Conservation (phyloP, 2,329 filamentous ascomycete species). For the Gyromitra esculenta region DNA sequence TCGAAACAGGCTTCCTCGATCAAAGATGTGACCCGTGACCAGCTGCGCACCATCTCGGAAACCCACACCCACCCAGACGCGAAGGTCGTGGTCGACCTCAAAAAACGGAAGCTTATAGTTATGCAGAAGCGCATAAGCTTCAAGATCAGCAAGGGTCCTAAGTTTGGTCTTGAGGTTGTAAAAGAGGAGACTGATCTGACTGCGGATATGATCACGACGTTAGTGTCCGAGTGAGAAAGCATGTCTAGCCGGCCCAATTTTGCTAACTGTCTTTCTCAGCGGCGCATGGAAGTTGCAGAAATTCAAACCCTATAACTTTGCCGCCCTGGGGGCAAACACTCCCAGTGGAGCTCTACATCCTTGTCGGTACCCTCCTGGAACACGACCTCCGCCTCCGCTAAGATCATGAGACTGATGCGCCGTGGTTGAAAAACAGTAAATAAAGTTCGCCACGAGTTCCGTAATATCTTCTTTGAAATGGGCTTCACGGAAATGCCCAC, state of each 20-base stretch:
- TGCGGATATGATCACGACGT: slow-evolving; percentile 83
- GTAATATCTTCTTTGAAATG: slow-evolving; percentile 99
- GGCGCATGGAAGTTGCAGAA: slow-evolving; percentile 91
- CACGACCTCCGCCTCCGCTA: slow-evolving; percentile 4
- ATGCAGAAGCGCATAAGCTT: slow-evolving; percentile 87
- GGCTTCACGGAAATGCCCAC: slow-evolving; percentile 99
- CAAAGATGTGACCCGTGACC: slow-evolving; percentile 78
- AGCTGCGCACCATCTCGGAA: slow-evolving; percentile 77
- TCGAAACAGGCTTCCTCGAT: slow-evolving; percentile 73
- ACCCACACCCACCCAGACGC: slow-evolving; percentile 75
- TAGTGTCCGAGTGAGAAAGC: slow-evolving; percentile 53
- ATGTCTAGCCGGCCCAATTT: slow-evolving; percentile 1
- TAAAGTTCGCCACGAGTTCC: slow-evolving; percentile 95
- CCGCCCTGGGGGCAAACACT: slow-evolving; percentile 68
- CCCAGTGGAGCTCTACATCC: slow-evolving; percentile 66
- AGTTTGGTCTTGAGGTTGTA: slow-evolving; percentile 86
- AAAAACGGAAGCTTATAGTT: slow-evolving; percentile 89
- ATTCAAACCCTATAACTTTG: slow-evolving; percentile 88
- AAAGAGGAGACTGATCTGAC: slow-evolving; percentile 97
- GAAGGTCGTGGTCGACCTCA: slow-evolving; percentile 81
- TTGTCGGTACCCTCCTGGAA: slow-evolving; percentile 54
- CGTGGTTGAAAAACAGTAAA: slow-evolving; percentile 68
- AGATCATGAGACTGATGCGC: slow-evolving; percentile 27
- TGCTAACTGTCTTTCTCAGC: slow-evolving; percentile 59
- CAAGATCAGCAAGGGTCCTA: slow-evolving; percentile 82